Base-by-base conservation (phyloP, 768 basidiomycete species). In the Tricholoma furcatifolium region DNA sequence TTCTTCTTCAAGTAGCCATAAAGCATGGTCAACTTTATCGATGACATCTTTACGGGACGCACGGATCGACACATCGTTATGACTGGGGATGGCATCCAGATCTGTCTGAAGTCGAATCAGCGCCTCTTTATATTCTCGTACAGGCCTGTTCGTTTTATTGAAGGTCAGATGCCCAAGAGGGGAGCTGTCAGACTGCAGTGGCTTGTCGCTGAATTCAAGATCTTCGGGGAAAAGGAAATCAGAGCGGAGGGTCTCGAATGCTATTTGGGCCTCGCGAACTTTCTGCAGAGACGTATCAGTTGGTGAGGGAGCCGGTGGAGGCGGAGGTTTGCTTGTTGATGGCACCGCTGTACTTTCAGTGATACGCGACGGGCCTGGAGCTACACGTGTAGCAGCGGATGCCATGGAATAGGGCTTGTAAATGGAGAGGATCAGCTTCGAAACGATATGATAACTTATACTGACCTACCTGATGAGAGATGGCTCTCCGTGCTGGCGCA, bases 71-170 rank as follows among this genome's bases (percentile, higher is more conserved):
- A 35, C 35, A 36, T 54, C 17, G 20, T 41, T 41, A 20, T 43
- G 20, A 32, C 30, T 49, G 15, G 35, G 34, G 12, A 54, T 38
- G 15, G 47, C 40, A 12, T 54, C 42, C 20, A 54, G 17, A n/a
- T 43, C 20, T 4, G 42, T 54, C 18, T 54, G 53, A 27, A 54
- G 38, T 9, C 27, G 53, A 31, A 48, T 32, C 9, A 54, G 17
- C 4, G 42, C 23, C 21, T 54, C 53, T 27, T 48, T 54, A 34
- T 54, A 42, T 17, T 54, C 34, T 17, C 53, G 53, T 21, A 54
- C 15, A 17, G 41, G 34, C 14, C 42, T 7, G 35, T 54, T 54
- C 10, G 14, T 48, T 24, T 17, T 48, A 10, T 30, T 48, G 11
- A 48, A 44, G 21, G 47, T 21, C 1, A 54, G 53, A 38, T 43